Percentiles rank a stretch among this genome's conserved stretches.
phyloP scores from a whole-genome alignment of 805 yeast species.

The Nakazawaea ernobii region DNA sequence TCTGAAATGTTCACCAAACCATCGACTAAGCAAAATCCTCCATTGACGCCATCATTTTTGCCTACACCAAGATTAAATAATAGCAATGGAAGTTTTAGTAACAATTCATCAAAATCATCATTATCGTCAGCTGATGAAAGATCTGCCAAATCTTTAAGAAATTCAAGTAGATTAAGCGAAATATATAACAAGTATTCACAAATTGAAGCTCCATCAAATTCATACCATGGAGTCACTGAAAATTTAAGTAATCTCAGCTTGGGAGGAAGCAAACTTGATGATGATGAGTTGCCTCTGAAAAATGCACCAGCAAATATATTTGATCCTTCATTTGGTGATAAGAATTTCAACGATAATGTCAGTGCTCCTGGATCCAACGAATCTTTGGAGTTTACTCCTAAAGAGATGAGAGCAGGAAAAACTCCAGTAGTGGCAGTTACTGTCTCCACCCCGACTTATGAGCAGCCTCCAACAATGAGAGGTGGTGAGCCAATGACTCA shows the following conservation, averaged over 20 bases:
- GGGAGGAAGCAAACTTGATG: slow-evolving; percentile 3
- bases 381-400: not conserved
- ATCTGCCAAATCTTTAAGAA: slow-evolving; percentile 2
- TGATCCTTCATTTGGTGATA: slow-evolving; percentile 13
- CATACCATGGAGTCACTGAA: not conserved
- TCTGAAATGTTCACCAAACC: slow-evolving; percentile 1
- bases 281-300: slow-evolving; percentile 2
- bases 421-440: slow-evolving; percentile 3
- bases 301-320: slow-evolving; percentile 7
- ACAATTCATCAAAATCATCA: slow-evolving; percentile 8
- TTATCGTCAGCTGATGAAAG: slow-evolving; percentile 3
- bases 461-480: slow-evolving; percentile 14
- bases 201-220: slow-evolving; percentile 8
- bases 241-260: slow-evolving; percentile 5
- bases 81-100: not conserved
- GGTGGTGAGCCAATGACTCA: slow-evolving; percentile 19
- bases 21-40: not conserved
- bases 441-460: slow-evolving; percentile 2
- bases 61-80: slow-evolving; percentile 3
- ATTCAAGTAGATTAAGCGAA: slow-evolving; percentile 8
- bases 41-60: slow-evolving; percentile 11
- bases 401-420: not conserved
- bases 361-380: not conserved
- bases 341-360: slow-evolving; percentile 7
- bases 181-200: slow-evolving; percentile 12